phyloP scores from a whole-genome alignment of 495 filamentous ascomycete species.

The Aspergillus diversus region DNA sequence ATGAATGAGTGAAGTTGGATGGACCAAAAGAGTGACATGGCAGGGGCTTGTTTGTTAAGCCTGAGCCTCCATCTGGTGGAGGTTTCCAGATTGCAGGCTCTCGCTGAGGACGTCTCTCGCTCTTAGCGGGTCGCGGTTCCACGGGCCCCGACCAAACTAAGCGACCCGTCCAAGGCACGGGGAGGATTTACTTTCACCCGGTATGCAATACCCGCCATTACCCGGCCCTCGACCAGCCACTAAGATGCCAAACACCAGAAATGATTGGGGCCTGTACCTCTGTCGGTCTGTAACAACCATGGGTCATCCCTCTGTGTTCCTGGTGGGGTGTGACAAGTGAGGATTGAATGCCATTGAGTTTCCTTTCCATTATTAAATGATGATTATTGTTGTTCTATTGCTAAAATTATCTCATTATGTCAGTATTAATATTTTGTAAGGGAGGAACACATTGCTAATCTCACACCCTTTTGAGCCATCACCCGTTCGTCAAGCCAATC shows the following conservation, averaged over 20 bases:
- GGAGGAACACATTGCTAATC: too few species aligned
- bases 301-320: too few species aligned
- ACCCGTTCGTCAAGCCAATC: too few species aligned
- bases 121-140: neutral
- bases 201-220: neutral
- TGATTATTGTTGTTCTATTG: too few species aligned
- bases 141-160: neutral
- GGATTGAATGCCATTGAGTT: too few species aligned
- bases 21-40: slow-evolving; percentile 36
- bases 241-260: neutral
- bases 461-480: too few species aligned
- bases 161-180: neutral
- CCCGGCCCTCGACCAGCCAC: neutral
- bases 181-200: neutral
- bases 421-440: too few species aligned
- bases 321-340: too few species aligned
- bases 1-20: slow-evolving; percentile 43
- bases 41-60: slow-evolving; percentile 23
- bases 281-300: too few species aligned
- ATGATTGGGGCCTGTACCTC: too few species aligned
- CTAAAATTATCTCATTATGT: too few species aligned
- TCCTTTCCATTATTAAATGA: too few species aligned
- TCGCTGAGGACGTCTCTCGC: neutral
- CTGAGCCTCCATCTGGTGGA: slow-evolving; percentile 14
- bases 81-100: slow-evolving; percentile 2